These are phyloP conservation scores for Solanum sejunctum DNA, from an alignment of 257 asterid species.

Conservation along the genomic window DNA sequence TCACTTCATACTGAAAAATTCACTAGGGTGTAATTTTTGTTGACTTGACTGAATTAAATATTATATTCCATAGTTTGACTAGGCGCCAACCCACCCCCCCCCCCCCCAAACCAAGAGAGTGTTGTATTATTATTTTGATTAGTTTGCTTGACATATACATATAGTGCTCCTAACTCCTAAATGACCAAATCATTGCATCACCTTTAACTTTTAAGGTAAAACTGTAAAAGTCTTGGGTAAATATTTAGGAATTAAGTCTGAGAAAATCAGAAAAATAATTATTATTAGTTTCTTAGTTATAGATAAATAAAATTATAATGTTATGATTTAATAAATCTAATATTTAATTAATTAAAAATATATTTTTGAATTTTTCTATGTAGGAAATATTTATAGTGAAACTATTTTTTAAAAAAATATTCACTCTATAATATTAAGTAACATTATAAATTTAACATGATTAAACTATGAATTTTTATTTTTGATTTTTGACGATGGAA, in stretches of 20 bases:
- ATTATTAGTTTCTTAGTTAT: too few species aligned
- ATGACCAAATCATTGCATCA: background rate
- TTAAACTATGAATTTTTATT: background rate
- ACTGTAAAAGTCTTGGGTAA: background rate
- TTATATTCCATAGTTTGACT: background rate
- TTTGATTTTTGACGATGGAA: too few species aligned
- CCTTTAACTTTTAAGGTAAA: background rate
- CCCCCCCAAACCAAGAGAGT: background rate
- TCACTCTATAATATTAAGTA: background rate
- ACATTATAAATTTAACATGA: background rate
- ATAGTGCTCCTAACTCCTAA: background rate
- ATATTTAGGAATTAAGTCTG: background rate
- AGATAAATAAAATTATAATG: too few species aligned
- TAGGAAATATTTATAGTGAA: background rate
- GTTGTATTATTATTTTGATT: background rate
- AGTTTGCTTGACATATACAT: background rate
- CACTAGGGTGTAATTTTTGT: background rate
- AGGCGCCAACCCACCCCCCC: background rate
- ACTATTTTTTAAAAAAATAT: background rate
- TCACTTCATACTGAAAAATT: background rate
- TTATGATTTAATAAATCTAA: background rate
- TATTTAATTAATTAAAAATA: too few species aligned
- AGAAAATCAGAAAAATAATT: background rate
- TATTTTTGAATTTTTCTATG: too few species aligned
- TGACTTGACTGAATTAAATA: background rate